Evolutionary conservation across 1,284 basidiomycete genomes (phyloP).

Genomic region (Naganishia sp.): DNA sequence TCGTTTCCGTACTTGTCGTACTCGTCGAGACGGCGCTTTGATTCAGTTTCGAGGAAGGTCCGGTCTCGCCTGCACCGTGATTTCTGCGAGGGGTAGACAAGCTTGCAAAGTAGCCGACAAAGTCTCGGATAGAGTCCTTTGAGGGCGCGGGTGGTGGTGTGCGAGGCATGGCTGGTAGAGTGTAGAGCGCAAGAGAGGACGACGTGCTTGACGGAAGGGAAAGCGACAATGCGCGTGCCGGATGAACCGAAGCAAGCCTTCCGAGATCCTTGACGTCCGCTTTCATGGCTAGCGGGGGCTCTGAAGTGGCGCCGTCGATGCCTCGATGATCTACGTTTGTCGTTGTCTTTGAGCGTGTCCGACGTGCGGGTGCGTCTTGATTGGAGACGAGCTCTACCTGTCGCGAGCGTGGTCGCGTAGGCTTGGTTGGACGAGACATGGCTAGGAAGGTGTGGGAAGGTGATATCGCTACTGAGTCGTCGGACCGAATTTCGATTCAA

Average conservation of each 20-base stretch:
- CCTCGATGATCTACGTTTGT: constrained; percentile 7
- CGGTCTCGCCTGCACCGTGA: constrained; percentile 7
- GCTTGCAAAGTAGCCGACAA: constrained; percentile 14
- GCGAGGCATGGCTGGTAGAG: constrained; percentile 14
- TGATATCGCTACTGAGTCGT: too few relatives aligned
- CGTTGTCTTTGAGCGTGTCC: constrained; percentile 11
- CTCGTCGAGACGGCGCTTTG: constrained; percentile 8
- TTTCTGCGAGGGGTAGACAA: constrained; percentile 8
- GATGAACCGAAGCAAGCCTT: not conserved
- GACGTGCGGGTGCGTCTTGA: constrained; percentile 16
- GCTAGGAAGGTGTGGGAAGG: too few relatives aligned
- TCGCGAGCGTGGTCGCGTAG: constrained; percentile 8
- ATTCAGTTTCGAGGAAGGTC: constrained; percentile 1
- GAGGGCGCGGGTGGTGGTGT: constrained; percentile 22
- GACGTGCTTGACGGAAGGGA: not conserved
- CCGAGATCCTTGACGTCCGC: not conserved
- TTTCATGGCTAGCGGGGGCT: not conserved
- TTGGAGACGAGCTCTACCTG: not conserved
- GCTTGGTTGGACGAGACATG: constrained; percentile 15
- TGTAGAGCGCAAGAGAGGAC: not conserved
- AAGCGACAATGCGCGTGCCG: not conserved
- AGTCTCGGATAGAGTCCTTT: constrained; percentile 21
- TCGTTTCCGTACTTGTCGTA: constrained; percentile 13
- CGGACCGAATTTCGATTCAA: not conserved
- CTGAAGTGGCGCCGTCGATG: constrained; percentile 1